Evolutionary conservation across 208 protist species (phyloP).

Genomic region (Leishmania turanica): DNA sequence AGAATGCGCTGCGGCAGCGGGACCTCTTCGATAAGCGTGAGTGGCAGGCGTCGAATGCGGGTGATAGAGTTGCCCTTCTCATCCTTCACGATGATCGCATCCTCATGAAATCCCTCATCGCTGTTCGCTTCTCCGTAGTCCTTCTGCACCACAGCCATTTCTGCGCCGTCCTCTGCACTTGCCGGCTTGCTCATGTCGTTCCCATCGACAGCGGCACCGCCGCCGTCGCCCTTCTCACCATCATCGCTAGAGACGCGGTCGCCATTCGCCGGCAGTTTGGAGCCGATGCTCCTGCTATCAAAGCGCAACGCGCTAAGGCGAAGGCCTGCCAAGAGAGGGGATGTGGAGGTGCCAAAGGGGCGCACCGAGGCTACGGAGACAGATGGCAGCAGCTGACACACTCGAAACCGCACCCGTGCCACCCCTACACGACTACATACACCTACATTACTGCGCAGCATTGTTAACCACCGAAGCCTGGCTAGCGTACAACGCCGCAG

Average conservation of each 20-base stretch:
- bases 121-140: conserved; percentile 29
- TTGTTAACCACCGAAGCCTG: background rate
- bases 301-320: conserved; percentile 2
- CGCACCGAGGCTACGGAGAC: background rate
- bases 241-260: background rate
- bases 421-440: background rate
- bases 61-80: conserved; percentile 68
- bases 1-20: conserved; percentile 73
- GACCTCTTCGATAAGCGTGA: conserved; percentile 87
- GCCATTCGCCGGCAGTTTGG: background rate
- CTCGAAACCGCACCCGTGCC: conserved; percentile 4
- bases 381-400: background rate
- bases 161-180: background rate
- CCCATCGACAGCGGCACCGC: background rate
- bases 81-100: conserved; percentile 64
- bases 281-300: background rate
- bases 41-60: conserved; percentile 67
- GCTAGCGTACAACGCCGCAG: background rate
- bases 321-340: conserved; percentile 5
- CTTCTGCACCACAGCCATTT: conserved; percentile 16
- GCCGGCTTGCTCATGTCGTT: background rate
- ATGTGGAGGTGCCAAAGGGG: conserved; percentile 5
- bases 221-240: background rate
- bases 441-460: conserved; percentile 4
- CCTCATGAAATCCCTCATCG: conserved; percentile 53